Base-by-base conservation (phyloP, 352 stramenopile species). In the Phytopythium litorale region DNA sequence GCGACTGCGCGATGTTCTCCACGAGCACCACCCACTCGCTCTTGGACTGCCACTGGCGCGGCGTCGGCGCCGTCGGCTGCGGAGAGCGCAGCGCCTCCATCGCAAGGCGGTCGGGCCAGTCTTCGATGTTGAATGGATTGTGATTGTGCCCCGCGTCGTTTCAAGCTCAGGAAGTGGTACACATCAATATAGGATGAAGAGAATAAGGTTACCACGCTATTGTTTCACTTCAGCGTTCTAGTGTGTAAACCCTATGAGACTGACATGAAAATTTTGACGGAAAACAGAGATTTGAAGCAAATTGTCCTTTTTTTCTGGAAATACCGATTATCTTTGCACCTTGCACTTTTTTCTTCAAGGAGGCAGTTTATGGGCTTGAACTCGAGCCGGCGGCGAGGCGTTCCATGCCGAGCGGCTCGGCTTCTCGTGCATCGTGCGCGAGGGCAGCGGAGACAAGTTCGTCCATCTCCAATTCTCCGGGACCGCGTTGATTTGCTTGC, bases 1-100 rank as follows among this genome's bases (percentile, higher is more conserved):
- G 81, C 43, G 81, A 92, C 67, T 92, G 81, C 51, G 81, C 84
- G 33, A 90, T 92, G 73, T 91, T 92, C 61, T 92, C 81, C 28
- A 91, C 84, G 3, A 91, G 75, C 37, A 88, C 68, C 19, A 88
- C 76, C 81, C 81, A 90, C 63, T 92, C 81, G 43, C 65, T 76
- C 65, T 91, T 90, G 67, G 66, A 87, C 63, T 90, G 78, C 78
- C 78, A 90, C n/a, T 40, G 58, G 48, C 74, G 69, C 15, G 65
- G 21, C 5, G 59, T 12, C 30, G 42, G 58, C 21, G 19, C 37
- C 19, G n/a, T 28, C 51, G 46, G 51, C 32, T 23, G 32, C 33
- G 51, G 19, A 13, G 51, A 19, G 12, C 55, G 37, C 9, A 50
- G 37, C 16, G 55, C 18, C 23, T 60, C 38, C 55, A 60, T 60